Evolutionary conservation across 371 early-diverging fungal species (phyloP), one percentile per base, ranked within the genome.

Genomic region (Coemansia sp.): DNA sequence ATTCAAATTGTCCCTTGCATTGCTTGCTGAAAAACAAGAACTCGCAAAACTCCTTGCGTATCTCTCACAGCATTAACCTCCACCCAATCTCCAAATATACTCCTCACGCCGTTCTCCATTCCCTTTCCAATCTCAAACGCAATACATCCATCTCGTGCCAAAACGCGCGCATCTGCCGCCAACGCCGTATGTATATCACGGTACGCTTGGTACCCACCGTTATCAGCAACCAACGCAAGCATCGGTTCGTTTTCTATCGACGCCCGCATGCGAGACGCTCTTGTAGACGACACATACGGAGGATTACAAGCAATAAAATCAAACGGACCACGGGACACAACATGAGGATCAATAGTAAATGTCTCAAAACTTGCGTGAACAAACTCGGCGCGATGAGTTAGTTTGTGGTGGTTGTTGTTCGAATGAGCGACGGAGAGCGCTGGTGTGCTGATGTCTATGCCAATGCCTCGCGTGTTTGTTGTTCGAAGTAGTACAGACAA

Each of bases 251-350:
- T 83, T 4, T 79, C 78, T 0, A 89, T 79, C 0, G 80, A 65
- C 29, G 66, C 70, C 6, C 74, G 73, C 61, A 78, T 73, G 53
- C 76, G 76, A 52, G 58, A 56, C 4, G 70, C 69, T 21, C 77
- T 83, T 11, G 63, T 60, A 2, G 71, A 65, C 29, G 86, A 83
- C 12, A 90, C 79, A 66, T 92, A 92, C 0, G 92, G 92, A 9
- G 91, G 91, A 56, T 92, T 91, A 69, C 90, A 92, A 0, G 88
- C 85, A 4, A 90, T 69, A n/a, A 91, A 41, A 70, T 89, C 87
- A 62, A 84, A 89, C 0, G 83, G 73, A 2, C 80, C 73, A 3
- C 49, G 62, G 15, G 19, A 48, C 36, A 51, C 19, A 15, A 53
- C 59, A 48, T 7, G 63, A 57, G 24, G 75, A 54, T 46, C 87